Evolutionary conservation across 257 asterid genomes (phyloP), one percentile per base, ranked within the genome.

Genomic region (Verbascum thapsus): DNA sequence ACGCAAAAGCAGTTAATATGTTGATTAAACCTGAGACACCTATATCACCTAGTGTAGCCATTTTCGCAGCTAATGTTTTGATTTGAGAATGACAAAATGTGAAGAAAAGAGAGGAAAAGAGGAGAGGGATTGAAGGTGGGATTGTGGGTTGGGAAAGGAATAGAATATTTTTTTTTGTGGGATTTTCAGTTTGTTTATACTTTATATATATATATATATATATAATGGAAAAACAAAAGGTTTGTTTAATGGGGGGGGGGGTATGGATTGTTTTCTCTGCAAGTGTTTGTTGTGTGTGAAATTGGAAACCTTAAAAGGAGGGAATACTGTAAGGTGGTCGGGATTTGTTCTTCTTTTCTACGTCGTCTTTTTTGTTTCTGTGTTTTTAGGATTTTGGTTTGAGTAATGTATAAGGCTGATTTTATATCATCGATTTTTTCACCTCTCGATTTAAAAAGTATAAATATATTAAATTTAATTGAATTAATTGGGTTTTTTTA

Each of bases 41-140:
- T 63, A 94, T 90, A 76, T 94, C 99, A 40, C 78, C 90, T 9
- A 94, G 78, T 58, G 85, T 82, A 41, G 95, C 97, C 99, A 92
- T 92, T 59, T 75, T 6, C 2, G 5, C 52, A 23, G 7, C 9
- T 17, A 12, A 58, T 8, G 10, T 19, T 45, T 15, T 44, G 32
- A 23, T 47, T 45, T 47, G 37, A 1, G 4, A 45, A 44, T 26
- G 32, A 26, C 2, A 26, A 26, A 26, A n/a, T n/a, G n/a, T 26
- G 32, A 5, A 26, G 32, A 26, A 5, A 26, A 26, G 32, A 26
- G n/a, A 26, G 32, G 32, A 5, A 26, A 1, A 26, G 5, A 26
- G 2, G 32, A 26, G 32, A 26, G 32, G 32, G 5, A 26, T 26
- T 26, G 5, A 26, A 26, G 32, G 32, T 26, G 32, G 32, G 32